Base-by-base conservation (phyloP, 2,329 filamentous ascomycete species). In the Pestalotiopsis sp. region DNA sequence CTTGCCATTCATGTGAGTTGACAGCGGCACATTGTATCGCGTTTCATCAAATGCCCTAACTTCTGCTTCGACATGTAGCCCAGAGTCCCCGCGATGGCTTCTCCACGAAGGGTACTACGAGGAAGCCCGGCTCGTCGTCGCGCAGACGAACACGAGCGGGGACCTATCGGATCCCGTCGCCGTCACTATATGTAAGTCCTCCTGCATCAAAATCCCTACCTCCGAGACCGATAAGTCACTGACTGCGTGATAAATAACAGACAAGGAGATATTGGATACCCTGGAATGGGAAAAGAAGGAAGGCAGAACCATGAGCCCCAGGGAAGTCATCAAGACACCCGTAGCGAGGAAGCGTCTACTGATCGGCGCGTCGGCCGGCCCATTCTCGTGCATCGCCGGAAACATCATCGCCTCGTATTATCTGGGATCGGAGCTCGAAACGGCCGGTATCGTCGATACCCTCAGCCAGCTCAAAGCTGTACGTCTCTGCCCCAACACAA, bases 61-160 rank as follows among this genome's bases (percentile, higher is more conserved):
- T 17, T 27, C 12, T 36, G 20, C n/a, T 39, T 11, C 58, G 4
- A 61, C 6, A 3, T 25, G 7, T 25, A 61, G 74, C 1, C 82
- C 82, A 1, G 82, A 85, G 74, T 82, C 79, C 4, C 83, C 83
- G 4, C 77, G 82, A 27, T 85, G 82, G 82, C 77, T 85, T 1
- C 77, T 80, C 2, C 75, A 81, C 68, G 72, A 81, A 49, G 81
- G 80, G 4, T 75, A 76, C 13, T 75, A 78, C n/a, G 79, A 83
- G 11, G 79, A 81, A 68, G 83, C 83, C 4, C 76, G 78, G 1
- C 68, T 73, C 3, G 76, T 80, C 0, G 77, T 85, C 0, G 82
- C 82, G 1, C 78, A 80, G 69, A 80, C 80, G 4, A 81, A 83
- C 65, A 77, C 82, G 13, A 75, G 83, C 66, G 82, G 83, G 0